Conservation (phyloP, 2,329 filamentous ascomycete species). For the Penicillium griseofulvum region DNA sequence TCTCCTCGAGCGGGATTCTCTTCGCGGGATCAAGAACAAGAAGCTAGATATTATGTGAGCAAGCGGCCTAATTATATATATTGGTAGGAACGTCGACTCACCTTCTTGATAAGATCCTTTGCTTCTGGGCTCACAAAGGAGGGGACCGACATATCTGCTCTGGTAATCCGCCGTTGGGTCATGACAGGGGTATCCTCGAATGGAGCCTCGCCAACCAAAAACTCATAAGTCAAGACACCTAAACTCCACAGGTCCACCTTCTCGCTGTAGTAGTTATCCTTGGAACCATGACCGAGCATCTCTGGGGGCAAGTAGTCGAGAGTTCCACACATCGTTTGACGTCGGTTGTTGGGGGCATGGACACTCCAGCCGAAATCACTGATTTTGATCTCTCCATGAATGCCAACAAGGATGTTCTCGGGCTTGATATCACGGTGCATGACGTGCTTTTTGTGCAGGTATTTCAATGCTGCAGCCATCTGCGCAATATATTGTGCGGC, state of each 20-base stretch:
- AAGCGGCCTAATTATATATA: background rate
- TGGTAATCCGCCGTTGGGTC: slow-evolving; percentile 85
- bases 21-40: slow-evolving; percentile 93
- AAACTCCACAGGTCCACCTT: slow-evolving; percentile 97
- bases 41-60: slow-evolving; percentile 53
- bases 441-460: slow-evolving; percentile 93
- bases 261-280: slow-evolving; percentile 87
- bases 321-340: slow-evolving; percentile 95
- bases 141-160: slow-evolving; percentile 89
- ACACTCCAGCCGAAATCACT: slow-evolving; percentile 99
- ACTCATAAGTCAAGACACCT: slow-evolving; percentile 93
- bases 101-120: slow-evolving; percentile 86
- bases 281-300: slow-evolving; percentile 82
- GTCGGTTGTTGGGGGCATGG: slow-evolving; percentile 89
- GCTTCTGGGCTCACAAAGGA: slow-evolving; percentile 88
- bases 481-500: slow-evolving; percentile 84
- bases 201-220: slow-evolving; percentile 90
- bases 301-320: slow-evolving; percentile 96
- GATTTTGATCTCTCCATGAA: slow-evolving; percentile 98
- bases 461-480: slow-evolving; percentile 85
- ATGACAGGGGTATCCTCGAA: slow-evolving; percentile 95
- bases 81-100: slow-evolving; percentile 36
- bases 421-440: slow-evolving; percentile 98
- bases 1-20: slow-evolving; percentile 82
- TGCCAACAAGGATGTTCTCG: slow-evolving; percentile 92